These are phyloP conservation scores for Podospora anserina DNA, from an alignment of 495 filamentous ascomycete genomes.

Conservation along the genomic window DNA sequence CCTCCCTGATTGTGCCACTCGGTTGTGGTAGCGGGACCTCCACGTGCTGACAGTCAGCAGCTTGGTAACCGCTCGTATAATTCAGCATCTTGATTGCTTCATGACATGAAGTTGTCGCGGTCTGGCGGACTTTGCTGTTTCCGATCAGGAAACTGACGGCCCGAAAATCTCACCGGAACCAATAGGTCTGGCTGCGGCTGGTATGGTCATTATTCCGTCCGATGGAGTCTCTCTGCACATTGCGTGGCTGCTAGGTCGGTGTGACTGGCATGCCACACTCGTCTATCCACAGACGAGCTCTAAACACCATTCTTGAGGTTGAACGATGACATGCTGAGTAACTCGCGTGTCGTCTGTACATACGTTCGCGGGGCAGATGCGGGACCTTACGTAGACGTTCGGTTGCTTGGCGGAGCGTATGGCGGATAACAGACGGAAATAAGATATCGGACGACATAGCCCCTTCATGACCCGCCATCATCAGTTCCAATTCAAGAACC, in stretches of 20 bases:
- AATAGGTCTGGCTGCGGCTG: neutral
- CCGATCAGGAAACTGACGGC: neutral
- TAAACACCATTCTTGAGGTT: neutral
- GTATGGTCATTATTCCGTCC: neutral
- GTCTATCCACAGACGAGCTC: neutral
- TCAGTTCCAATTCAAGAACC: neutral
- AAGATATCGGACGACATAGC: slow-evolving; percentile 15
- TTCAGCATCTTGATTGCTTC: neutral
- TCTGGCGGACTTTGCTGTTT: neutral
- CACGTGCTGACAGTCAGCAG: slow-evolving; percentile 5
- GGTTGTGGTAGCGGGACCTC: neutral
- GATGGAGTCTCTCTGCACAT: neutral
- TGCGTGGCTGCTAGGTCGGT: neutral
- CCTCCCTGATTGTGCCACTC: neutral
- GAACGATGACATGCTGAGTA: slow-evolving; percentile 6
- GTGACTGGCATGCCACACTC: neutral
- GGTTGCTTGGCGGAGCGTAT: neutral
- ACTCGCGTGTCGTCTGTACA: slow-evolving; percentile 2
- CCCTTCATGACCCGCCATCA: slow-evolving; percentile 2
- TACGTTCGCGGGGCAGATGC: neutral
- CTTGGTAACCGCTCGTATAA: neutral
- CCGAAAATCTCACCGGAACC: neutral
- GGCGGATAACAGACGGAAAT: slow-evolving; percentile 8
- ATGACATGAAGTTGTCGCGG: neutral
- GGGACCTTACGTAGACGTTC: slow-evolving; percentile 3